These are phyloP conservation scores for Inga leiocalycina DNA, from an alignment of 306 rosid genomes.

Conservation along the genomic window DNA sequence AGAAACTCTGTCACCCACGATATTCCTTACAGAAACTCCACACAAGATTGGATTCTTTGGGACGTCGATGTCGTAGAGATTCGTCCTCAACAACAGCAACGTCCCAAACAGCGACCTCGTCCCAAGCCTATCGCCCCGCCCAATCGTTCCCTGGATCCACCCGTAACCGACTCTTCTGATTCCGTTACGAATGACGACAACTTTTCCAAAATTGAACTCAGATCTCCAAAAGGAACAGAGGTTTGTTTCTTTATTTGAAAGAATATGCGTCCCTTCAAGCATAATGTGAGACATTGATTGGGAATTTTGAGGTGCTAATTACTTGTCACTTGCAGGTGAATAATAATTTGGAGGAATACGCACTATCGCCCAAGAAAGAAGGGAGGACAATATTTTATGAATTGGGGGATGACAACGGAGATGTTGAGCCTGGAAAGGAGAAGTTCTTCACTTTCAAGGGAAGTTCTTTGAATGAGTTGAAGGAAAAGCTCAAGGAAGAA, in stretches of 20 bases:
- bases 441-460: conserved; percentile 65
- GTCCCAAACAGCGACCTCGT: conserved; percentile 21
- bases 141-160: not conserved
- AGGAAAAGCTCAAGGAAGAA: conserved; percentile 56
- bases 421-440: conserved; percentile 39
- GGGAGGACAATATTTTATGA: conserved; percentile 70
- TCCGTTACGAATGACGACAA: not conserved
- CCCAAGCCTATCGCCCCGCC: conserved; percentile 39
- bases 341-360: not conserved
- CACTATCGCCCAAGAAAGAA: conserved; percentile 41
- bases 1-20: conserved; percentile 89
- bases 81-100: not conserved
- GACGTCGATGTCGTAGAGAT: conserved; percentile 72
- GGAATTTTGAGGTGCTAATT: not conserved
- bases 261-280: not conserved
- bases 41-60: conserved; percentile 86
- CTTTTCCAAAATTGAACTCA: conserved; percentile 43
- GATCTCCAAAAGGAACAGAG: conserved; percentile 38
- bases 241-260: conserved; percentile 47
- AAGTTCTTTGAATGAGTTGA: conserved; percentile 55
- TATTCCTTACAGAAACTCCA: conserved; percentile 53
- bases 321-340: conserved; percentile 32
- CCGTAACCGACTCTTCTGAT: not conserved
- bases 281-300: not conserved
- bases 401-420: conserved; percentile 65